Evolutionary conservation across 2,329 filamentous ascomycete genomes (phyloP), one percentile per base, ranked within the genome.

Genomic region (Cephalotrichum gorgonifer): DNA sequence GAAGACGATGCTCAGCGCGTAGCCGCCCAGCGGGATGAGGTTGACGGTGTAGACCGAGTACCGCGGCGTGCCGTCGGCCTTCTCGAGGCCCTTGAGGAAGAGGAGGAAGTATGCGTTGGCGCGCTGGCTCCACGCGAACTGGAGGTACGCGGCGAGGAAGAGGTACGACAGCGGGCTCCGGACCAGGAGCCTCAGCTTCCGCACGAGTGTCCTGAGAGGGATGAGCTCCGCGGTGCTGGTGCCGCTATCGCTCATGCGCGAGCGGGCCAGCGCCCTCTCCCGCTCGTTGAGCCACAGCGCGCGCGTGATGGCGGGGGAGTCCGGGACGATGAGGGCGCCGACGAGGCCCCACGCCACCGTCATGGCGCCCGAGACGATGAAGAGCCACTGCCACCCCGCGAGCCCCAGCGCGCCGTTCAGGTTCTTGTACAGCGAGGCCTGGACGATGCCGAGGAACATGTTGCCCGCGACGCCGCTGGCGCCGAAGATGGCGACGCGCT

Each of bases 1-100:
- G 7, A 69, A 70, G 4, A 78, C 64, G 1, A 79, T 55, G 27
- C 63, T 61, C 5, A 63, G 54, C 4, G 54, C 62, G 22, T 62
- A 66, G 2, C 62, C 69, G 0, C 66, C 66, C 0, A 72, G 70
- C 0, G 73, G 72, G 35, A 75, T 73, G 15, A 70, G 70, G 47
- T 76, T 77, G 46, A 79, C 76, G 6, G 77, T 68, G 28, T 55
- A 64, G 46, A 56, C 60, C 31, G 52, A 61, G 43, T 56, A 69
- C 23, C 51, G 56, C 14, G 50, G 50, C 1, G 50, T 68, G 4
- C 42, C 42, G 6, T 44, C 42, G 8, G 42, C 25, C 7, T 17
- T 11, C 6, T 17, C 15, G 8, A 44, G 8, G 52, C 39, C 63
- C 54, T 64, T 63, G 6, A 64, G 60, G n/a, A 59, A 63, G 1